Conservation (phyloP, 371 early-diverging fungal genomes). For the Syncephalis plumigaleata region DNA sequence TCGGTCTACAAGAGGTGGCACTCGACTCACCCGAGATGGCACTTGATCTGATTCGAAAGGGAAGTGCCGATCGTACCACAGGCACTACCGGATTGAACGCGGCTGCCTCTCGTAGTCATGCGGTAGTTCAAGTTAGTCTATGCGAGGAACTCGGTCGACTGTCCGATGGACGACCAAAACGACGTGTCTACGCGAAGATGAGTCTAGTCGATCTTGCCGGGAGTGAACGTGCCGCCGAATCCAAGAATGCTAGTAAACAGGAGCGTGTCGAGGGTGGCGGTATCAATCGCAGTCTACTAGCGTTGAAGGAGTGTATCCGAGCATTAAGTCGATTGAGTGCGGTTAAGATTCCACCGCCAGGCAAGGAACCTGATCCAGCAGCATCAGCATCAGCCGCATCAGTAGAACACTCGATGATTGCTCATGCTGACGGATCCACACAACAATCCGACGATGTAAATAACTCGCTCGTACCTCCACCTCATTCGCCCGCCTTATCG, state of each 20-base stretch:
- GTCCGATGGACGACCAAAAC: background rate
- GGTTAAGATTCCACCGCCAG: background rate
- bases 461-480: too few species aligned
- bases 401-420: too few species aligned
- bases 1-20: background rate
- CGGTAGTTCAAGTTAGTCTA: background rate
- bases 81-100: background rate
- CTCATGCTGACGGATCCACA: too few species aligned
- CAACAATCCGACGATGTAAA: too few species aligned
- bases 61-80: background rate
- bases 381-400: too few species aligned
- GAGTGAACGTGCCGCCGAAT: background rate
- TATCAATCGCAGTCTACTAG: background rate
- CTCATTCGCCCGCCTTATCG: too few species aligned
- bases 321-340: background rate
- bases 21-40: background rate
- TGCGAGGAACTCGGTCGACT: background rate
- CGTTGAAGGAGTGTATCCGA: background rate
- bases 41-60: background rate
- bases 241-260: background rate
- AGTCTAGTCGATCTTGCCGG: background rate
- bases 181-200: background rate
- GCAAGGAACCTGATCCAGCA: too few species aligned
- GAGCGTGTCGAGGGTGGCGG: background rate
- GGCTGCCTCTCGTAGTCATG: background rate